phyloP scores from a whole-genome alignment of 2,329 filamentous ascomycete species.

The Fusarium praegraminearum region DNA sequence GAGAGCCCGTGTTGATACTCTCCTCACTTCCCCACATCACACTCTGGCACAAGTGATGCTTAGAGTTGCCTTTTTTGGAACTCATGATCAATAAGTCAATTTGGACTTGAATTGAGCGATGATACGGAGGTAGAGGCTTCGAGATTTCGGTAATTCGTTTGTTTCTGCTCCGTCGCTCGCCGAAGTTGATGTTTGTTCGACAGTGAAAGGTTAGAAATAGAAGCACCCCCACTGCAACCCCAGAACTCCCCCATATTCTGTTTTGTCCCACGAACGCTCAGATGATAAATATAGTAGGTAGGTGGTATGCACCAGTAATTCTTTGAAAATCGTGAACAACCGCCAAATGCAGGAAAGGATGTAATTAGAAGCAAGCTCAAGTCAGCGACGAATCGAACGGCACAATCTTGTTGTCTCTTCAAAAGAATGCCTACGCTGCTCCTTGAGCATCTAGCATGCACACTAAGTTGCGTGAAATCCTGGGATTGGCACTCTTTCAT shows the following conservation, averaged over 20 bases:
- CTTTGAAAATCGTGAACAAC: too few relatives aligned
- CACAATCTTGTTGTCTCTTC: background rate
- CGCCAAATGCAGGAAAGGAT: too few relatives aligned
- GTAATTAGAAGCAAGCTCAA: background rate
- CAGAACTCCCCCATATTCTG: background rate
- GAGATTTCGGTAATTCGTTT: background rate
- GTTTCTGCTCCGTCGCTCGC: background rate
- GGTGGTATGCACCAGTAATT: too few relatives aligned
- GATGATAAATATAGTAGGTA: too few relatives aligned
- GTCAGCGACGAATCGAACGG: background rate
- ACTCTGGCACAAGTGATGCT: slow-evolving; percentile 1
- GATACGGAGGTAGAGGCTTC: background rate
- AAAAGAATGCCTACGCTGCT: background rate
- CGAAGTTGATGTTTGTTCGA: background rate
- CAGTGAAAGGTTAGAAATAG: background rate
- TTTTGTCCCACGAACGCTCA: background rate
- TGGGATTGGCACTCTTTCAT: background rate
- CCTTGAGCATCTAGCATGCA: background rate
- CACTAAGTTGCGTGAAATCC: background rate
- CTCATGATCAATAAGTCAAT: background rate
- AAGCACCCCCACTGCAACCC: background rate
- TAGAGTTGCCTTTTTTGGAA: slow-evolving; percentile 17
- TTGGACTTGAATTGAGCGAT: background rate
- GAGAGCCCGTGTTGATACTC: slow-evolving; percentile 1
- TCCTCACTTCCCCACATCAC: slow-evolving; percentile 1